Conservation (phyloP, 2,329 filamentous ascomycete species). For the Thielaviopsis ethacetica region DNA sequence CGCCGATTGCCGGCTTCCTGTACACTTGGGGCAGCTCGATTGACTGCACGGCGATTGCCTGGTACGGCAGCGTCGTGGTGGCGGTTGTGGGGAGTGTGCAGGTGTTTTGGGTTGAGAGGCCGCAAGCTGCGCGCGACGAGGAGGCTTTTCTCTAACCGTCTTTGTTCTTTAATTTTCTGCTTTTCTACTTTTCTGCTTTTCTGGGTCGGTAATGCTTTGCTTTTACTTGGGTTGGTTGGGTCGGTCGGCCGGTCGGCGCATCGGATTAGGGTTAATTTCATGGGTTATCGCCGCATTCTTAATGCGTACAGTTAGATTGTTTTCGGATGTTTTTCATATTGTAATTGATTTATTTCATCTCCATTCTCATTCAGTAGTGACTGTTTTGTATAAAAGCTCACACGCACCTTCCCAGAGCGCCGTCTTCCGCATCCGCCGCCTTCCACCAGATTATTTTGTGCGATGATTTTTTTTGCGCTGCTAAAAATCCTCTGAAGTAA, state of each 20-base stretch:
- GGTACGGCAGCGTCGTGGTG: constrained; percentile 44
- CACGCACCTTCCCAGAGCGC: not conserved
- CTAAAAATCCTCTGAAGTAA: not conserved
- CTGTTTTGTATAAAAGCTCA: not conserved
- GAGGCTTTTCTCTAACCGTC: not conserved
- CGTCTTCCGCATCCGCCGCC: not conserved
- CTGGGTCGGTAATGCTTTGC: too few species aligned
- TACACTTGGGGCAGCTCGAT: constrained; percentile 41
- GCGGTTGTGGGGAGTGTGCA: constrained; percentile 42
- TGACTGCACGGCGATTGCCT: constrained; percentile 44
- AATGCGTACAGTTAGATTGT: too few species aligned
- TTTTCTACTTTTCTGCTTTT: too few species aligned
- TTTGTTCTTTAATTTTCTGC: too few species aligned
- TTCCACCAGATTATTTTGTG: constrained; percentile 1
- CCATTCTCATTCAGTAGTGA: not conserved
- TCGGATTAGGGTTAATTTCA: too few species aligned
- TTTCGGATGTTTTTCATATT: too few species aligned
- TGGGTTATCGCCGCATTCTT: too few species aligned
- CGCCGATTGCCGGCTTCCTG: constrained; percentile 45
- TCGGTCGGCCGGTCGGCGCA: too few species aligned
- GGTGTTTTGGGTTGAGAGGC: constrained; percentile 36
- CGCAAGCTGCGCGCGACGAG: constrained; percentile 17
- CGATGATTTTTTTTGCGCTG: too few species aligned
- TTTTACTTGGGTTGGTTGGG: too few species aligned
- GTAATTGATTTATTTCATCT: not conserved